Conservation (phyloP, 2,329 filamentous ascomycete genomes). For the Proliferodiscus dingleyae region DNA sequence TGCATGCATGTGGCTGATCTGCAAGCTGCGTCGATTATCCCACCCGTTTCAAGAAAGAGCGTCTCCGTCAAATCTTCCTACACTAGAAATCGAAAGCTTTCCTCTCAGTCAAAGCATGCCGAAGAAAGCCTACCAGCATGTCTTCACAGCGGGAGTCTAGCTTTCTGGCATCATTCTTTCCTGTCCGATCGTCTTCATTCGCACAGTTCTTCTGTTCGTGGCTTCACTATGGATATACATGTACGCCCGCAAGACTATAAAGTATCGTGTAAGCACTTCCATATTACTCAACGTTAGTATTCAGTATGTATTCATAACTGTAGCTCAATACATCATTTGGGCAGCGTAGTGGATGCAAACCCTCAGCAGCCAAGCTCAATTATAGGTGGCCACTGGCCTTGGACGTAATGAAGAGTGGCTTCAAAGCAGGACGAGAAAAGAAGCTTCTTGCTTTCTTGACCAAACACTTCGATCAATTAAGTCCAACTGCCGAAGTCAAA, state of each 20-base stretch:
- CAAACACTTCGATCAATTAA: constrained; percentile 10
- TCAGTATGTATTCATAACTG: background rate
- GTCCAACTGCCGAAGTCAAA: constrained; percentile 8
- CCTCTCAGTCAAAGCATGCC: background rate
- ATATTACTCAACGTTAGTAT: background rate
- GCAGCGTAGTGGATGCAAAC: constrained; percentile 10
- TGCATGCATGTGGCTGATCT: too few relatives aligned
- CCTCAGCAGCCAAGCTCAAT: constrained; percentile 6
- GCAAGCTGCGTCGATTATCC: too few relatives aligned
- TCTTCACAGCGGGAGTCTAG: background rate
- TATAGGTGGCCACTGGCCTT: constrained; percentile 27
- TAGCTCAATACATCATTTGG: constrained; percentile 10
- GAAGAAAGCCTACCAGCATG: background rate
- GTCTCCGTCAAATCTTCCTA: too few relatives aligned
- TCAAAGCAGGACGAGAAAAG: constrained; percentile 12
- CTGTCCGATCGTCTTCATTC: constrained; percentile 5
- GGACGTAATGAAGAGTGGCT: constrained; percentile 25
- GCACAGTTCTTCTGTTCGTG: constrained; percentile 4
- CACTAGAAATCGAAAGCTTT: background rate
- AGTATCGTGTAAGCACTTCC: constrained; percentile 6
- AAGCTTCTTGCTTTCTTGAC: constrained; percentile 20
- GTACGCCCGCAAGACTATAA: constrained; percentile 2
- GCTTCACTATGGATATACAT: constrained; percentile 3
- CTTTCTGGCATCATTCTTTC: background rate
- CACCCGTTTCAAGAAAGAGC: too few relatives aligned